Conservation (phyloP, 345 rosid species). For the Eucalyptus camaldulensis region DNA sequence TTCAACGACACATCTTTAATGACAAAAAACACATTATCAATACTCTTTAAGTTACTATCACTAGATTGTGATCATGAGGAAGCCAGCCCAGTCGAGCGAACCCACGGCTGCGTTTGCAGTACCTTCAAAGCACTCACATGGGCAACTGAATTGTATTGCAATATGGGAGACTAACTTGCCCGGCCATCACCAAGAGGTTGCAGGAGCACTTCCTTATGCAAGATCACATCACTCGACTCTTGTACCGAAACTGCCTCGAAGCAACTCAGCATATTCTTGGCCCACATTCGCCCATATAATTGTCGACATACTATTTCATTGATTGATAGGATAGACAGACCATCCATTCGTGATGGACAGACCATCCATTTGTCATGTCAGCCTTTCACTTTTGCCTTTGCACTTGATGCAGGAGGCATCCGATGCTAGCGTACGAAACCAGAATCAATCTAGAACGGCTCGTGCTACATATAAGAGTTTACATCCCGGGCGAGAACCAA, state of each 20-base stretch:
- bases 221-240: background rate
- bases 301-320: background rate
- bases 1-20: background rate
- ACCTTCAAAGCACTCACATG: background rate
- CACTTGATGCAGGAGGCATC: background rate
- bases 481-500: background rate
- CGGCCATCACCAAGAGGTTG: background rate
- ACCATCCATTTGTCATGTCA: background rate
- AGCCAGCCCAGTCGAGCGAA: background rate
- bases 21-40: background rate
- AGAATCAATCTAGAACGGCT: background rate
- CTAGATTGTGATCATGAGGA: background rate
- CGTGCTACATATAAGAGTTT: background rate
- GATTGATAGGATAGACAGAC: background rate
- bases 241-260: background rate
- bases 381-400: background rate
- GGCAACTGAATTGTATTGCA: background rate
- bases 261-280: background rate
- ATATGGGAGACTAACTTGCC: background rate
- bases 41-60: background rate
- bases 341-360: background rate
- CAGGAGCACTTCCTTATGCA: background rate
- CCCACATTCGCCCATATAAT: background rate
- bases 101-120: background rate
- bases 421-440: background rate